Evolutionary conservation across 352 stramenopile species (phyloP).

Genomic region (Globisporangium mamillatum): DNA sequence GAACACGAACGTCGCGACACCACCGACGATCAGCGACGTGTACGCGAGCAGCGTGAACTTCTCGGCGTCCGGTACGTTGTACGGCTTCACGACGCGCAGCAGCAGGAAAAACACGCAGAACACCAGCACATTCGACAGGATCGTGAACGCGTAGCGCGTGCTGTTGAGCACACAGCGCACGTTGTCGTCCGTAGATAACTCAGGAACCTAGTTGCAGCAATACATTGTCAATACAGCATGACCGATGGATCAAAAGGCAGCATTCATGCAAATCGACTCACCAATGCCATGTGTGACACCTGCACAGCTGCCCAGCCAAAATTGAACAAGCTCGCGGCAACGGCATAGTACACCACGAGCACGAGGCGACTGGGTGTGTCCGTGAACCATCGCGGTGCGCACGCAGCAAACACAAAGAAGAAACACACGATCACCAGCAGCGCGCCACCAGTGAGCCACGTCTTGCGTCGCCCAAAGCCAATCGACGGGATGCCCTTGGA

Average conservation of each 20-base stretch:
- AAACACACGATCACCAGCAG: constrained; percentile 81
- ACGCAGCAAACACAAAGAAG: constrained; percentile 80
- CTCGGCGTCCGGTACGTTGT: constrained; percentile 56
- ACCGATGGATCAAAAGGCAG: background rate
- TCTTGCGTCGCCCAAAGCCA: constrained; percentile 71
- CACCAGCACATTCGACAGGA: constrained; percentile 85
- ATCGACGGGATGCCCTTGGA: constrained; percentile 61
- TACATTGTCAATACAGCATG: background rate
- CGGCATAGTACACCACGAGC: constrained; percentile 74
- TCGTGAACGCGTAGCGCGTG: constrained; percentile 82
- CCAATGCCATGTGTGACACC: constrained; percentile 86
- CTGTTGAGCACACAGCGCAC: constrained; percentile 80
- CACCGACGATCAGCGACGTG: constrained; percentile 64
- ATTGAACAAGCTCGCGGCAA: constrained; percentile 80
- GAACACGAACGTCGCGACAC: constrained; percentile 61
- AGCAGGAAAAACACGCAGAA: constrained; percentile 80
- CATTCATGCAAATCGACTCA: constrained; percentile 13
- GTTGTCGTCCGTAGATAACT: constrained; percentile 75
- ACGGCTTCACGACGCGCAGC: constrained; percentile 50
- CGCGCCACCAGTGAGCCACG: constrained; percentile 65
- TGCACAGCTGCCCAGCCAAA: constrained; percentile 81
- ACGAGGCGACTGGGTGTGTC: constrained; percentile 48
- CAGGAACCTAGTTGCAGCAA: constrained; percentile 40
- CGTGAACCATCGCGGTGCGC: constrained; percentile 57
- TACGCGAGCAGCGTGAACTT: constrained; percentile 82